Evolutionary conservation across 805 yeast species (phyloP).

Genomic region (Pichia exigua): DNA sequence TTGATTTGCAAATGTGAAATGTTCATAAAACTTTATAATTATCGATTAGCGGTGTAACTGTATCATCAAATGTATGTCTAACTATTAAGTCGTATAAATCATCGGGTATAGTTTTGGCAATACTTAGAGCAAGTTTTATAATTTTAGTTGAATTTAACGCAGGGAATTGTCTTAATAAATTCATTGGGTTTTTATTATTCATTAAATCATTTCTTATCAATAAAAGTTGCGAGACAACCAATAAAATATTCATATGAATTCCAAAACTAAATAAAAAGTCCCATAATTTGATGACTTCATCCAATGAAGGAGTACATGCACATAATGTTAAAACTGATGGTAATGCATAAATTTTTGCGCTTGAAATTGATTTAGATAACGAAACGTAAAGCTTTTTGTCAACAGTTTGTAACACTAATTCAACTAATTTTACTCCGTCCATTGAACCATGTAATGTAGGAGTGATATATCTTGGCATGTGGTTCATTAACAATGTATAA

Average conservation of each 20-base stretch:
- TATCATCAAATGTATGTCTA: conserved; percentile 53
- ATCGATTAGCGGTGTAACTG: conserved; percentile 24
- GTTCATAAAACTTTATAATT: conserved; percentile 10
- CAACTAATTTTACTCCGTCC: conserved; percentile 68
- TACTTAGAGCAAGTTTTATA: conserved; percentile 71
- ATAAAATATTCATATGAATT: conserved; percentile 75
- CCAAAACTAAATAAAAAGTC: conserved; percentile 90
- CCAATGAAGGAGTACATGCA: conserved; percentile 82
- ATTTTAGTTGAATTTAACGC: conserved; percentile 62
- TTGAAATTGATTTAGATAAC: conserved; percentile 55
- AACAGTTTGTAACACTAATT: conserved; percentile 57
- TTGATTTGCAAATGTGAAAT: no score
- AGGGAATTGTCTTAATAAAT: conserved; percentile 65
- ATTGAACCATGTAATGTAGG: conserved; percentile 78
- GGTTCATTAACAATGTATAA: conserved; percentile 48
- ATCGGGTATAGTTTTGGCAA: conserved; percentile 67
- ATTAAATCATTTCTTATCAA: conserved; percentile 59
- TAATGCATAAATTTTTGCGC: conserved; percentile 82
- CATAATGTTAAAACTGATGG: conserved; percentile 76
- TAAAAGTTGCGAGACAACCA: conserved; percentile 76
- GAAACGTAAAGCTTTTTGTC: conserved; percentile 62
- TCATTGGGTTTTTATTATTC: conserved; percentile 61
- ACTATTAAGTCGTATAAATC: conserved; percentile 53
- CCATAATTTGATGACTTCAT: conserved; percentile 74
- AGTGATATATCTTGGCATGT: conserved; percentile 71